Base-by-base conservation (phyloP, 352 stramenopile species). In the Peronospora farinosa region DNA sequence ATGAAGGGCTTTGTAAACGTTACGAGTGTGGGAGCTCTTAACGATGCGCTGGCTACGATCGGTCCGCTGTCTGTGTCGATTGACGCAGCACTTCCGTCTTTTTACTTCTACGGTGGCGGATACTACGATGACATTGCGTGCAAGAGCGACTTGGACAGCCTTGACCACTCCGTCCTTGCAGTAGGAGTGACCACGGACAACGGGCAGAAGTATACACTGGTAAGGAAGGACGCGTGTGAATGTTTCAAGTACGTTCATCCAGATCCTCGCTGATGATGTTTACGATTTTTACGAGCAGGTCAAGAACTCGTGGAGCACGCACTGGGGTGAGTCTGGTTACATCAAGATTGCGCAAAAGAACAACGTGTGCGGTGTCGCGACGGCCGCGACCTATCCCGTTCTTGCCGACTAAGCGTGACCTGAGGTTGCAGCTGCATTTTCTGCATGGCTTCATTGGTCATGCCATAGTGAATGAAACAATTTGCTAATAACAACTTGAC, bases 311-410 rank as follows among this genome's bases (percentile, higher is more conserved):
- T 98, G 92, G 92, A 94, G 83, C 60, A 93, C 75, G 30, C 77
- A 91, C 51, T 98, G 92, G 92, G 92, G 92, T 35, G 92, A 98
- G 47, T 67, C 95, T 32, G 89, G 89, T 28, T 97, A 97, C 73
- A 63, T 97, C 27, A 93, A 91, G 62, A 94, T 97, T 54, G 72
- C 80, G 30, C 86, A 95, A 59, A 92, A 94, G 50, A 64, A 94
- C 50, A 98, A 98, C 50, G 85, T 96, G 5, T 98, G 96, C 60
- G 95, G 96, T 15, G 92, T 98, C 38, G 82, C 95, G 37, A 98
- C 84, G 0, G 68, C 77, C 13, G 79, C 88, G 0, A 91, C 72
- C 10, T 96, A 95, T 55, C 84, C 84, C 10, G 54, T 92, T 37
- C 65, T 95, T 42, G 71, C 53, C 21, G 63, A 80, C 23, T 67